Evolutionary conservation across 805 yeast genomes (phyloP).

Genomic region (Jamesozyma jinghongensis): DNA sequence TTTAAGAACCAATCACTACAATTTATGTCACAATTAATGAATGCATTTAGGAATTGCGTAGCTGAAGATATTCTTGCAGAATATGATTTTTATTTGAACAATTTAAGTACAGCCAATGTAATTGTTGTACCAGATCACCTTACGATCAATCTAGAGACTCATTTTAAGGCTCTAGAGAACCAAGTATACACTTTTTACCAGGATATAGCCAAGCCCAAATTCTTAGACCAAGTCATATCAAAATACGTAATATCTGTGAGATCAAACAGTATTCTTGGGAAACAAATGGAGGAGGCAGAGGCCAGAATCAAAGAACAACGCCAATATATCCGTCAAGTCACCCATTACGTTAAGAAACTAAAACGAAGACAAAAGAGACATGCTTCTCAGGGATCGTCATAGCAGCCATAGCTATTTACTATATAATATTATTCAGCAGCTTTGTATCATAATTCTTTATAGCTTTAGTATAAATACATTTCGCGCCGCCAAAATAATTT

Average conservation of each 20-base stretch:
- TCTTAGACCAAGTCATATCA: conserved; percentile 18
- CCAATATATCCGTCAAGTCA: not conserved
- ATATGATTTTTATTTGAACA: conserved; percentile 14
- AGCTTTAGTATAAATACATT: too few relatives aligned
- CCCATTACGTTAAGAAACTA: not conserved
- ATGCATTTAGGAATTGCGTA: conserved; percentile 17
- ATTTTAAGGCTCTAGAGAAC: conserved; percentile 2
- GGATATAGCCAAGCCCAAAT: conserved; percentile 15
- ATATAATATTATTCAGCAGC: too few relatives aligned
- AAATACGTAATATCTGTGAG: conserved; percentile 9
- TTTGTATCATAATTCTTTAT: too few relatives aligned
- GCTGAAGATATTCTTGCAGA: conserved; percentile 12
- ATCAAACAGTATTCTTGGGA: conserved; percentile 1
- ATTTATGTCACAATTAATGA: conserved; percentile 24
- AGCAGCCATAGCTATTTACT: too few relatives aligned
- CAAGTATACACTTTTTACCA: conserved; percentile 10
- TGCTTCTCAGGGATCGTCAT: not conserved
- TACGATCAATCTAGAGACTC: not conserved
- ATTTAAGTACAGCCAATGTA: conserved; percentile 4
- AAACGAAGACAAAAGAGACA: not conserved
- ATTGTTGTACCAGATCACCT: too few relatives aligned
- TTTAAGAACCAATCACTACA: conserved; percentile 20
- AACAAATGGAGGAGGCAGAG: not conserved
- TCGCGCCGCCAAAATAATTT: not conserved
- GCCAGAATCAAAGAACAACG: not conserved